Evolutionary conservation across 805 yeast genomes (phyloP), one percentile per base, ranked within the genome.

Genomic region (Candida germanica): DNA sequence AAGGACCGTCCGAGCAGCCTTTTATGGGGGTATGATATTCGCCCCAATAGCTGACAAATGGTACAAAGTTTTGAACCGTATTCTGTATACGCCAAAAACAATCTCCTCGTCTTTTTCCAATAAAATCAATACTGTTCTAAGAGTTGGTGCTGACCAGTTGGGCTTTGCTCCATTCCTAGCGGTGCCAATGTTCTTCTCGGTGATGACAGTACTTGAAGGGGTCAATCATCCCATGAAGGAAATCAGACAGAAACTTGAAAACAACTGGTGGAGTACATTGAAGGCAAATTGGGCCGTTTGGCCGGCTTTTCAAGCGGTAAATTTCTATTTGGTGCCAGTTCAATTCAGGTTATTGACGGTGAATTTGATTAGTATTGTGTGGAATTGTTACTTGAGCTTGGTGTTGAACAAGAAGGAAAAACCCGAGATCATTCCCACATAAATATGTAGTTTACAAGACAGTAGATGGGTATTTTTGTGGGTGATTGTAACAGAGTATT

Each of bases 301-400:
- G 98, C 98, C 98, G 0, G 59, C 77, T 0, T 84, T 93, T 44
- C 98, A 93, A 60, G 51, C 79, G 36, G 44, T 81, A 43, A 93
- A 91, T 60, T 87, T 91, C 52, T 71, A 79, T 30, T 50, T 85
- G 6, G 73, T 87, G 2, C 97, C 97, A 0, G 73, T 79, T 6
- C 79, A 79, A 29, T 76, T 74, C 48, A 72, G 95, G 25, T 58
- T 89, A 30, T 50, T 85, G 30, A 66, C 79, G 8, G 94, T 84
- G 20, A 87, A 87, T 50, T 40, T 79, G 3, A 71, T 85, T 17
- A 78, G 91, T 31, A 75, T 88, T 18, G 77, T 80, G 13, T 89
- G 96, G 96, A 88, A 88, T 55, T 77, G 91, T 18, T 87, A 72
- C 52, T 56, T 89, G 46, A 83, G 91, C 46, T 66, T 64, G 45